Conservation (phyloP, 2,329 filamentous ascomycete genomes). For the Dactylellina drechsleri region DNA sequence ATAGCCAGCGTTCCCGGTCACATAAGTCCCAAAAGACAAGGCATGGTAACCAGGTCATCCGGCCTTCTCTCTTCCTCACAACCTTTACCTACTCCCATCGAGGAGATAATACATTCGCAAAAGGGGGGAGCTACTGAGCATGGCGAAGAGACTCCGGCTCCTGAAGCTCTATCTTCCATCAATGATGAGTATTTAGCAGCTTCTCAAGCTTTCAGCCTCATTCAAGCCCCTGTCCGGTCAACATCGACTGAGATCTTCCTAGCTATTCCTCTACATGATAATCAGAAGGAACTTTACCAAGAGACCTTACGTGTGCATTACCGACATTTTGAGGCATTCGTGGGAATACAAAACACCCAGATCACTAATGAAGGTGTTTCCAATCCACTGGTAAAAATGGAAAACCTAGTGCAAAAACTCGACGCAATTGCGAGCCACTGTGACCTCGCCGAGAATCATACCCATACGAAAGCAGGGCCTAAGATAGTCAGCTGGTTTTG, state of each 20-base stretch:
- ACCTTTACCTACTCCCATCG: background rate
- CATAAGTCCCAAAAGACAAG: conserved; percentile 27
- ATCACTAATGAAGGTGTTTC: background rate
- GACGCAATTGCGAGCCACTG: conserved; percentile 35
- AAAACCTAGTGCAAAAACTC: conserved; percentile 26
- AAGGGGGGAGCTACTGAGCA: background rate
- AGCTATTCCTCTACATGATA: conserved; percentile 37
- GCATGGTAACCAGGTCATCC: conserved; percentile 10
- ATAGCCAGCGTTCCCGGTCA: conserved; percentile 16
- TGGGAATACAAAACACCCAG: conserved; percentile 34
- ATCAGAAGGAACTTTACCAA: conserved; percentile 29
- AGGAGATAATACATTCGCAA: background rate
- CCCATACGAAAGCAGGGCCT: conserved; percentile 11
- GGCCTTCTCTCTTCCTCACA: conserved; percentile 13
- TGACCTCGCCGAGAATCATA: conserved; percentile 21
- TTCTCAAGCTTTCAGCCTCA: conserved; percentile 32
- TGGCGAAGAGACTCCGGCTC: conserved; percentile 1
- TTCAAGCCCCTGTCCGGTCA: conserved; percentile 17
- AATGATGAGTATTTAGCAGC: conserved; percentile 40
- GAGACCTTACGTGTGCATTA: conserved; percentile 30
- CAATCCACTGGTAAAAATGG: conserved; percentile 15
- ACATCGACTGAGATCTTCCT: conserved; percentile 35
- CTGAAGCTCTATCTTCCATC: conserved; percentile 15
- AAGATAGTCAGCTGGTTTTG: conserved; percentile 46
- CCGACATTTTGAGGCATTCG: conserved; percentile 29